Percentiles rank a stretch among this genome's conserved stretches.
Evolutionary conservation across 306 rosid genomes (phyloP).

Genomic region (Arachis hypogaea): DNA sequence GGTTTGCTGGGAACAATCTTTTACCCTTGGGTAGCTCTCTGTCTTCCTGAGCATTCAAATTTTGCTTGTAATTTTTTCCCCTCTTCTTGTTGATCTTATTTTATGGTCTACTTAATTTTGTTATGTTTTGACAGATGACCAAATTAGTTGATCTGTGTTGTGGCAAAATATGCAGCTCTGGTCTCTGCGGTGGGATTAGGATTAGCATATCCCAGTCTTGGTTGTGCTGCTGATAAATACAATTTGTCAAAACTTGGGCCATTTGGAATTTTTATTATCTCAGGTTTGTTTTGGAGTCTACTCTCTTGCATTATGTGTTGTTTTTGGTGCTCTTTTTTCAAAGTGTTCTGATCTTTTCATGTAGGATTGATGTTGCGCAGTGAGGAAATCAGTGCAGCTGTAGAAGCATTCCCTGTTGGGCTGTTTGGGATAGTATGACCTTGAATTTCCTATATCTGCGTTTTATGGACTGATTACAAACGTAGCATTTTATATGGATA

Average conservation of each 20-base stretch:
- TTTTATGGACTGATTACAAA: constrained; percentile 39
- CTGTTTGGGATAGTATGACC: constrained; percentile 85
- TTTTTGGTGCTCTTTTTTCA: constrained; percentile 12
- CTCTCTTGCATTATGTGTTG: background rate
- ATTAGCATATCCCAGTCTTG: constrained; percentile 68
- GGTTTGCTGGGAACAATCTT: constrained; percentile 63
- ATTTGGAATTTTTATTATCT: constrained; percentile 73
- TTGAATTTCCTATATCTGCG: constrained; percentile 39
- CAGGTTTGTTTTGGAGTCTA: constrained; percentile 58
- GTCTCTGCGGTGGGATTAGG: constrained; percentile 67
- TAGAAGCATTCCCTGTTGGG: constrained; percentile 95
- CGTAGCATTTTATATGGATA: background rate
- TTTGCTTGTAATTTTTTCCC: background rate
- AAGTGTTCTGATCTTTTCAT: constrained; percentile 7
- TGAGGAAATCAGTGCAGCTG: constrained; percentile 74
- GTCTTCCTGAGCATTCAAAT: constrained; percentile 2
- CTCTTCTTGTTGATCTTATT: background rate
- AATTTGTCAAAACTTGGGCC: constrained; percentile 81
- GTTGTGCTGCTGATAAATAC: constrained; percentile 78
- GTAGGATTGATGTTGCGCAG: constrained; percentile 83
- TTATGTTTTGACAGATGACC: constrained; percentile 19
- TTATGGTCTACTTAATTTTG: constrained; percentile 18
- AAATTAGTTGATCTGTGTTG: constrained; percentile 33
- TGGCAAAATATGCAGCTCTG: constrained; percentile 57
- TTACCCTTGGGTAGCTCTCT: constrained; percentile 70